Conservation (phyloP, 345 rosid genomes). For the Eucalyptus rudis region DNA sequence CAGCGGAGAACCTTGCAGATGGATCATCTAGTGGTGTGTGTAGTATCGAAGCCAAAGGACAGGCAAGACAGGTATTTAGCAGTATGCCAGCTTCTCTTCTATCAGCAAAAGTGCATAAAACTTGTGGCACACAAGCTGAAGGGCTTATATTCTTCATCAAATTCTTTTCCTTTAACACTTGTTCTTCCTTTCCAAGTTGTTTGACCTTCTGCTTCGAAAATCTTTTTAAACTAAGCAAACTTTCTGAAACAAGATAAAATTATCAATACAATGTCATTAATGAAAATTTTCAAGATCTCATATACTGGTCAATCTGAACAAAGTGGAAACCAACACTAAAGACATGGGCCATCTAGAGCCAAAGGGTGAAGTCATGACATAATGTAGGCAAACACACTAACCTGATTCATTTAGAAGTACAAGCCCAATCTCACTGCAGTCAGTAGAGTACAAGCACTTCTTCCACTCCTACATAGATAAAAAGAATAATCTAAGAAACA, state of each 20-base stretch:
- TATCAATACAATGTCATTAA: not conserved
- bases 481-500: not conserved
- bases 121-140: slow-evolving; percentile 56
- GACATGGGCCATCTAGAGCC: not conserved
- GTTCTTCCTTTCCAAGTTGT: slow-evolving; percentile 73
- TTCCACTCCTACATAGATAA: slow-evolving; percentile 56
- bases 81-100: slow-evolving; percentile 53
- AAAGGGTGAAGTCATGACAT: not conserved
- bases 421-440: slow-evolving; percentile 84
- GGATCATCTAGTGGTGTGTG: slow-evolving; percentile 61
- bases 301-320: not conserved
- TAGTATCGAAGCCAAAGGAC: slow-evolving; percentile 75
- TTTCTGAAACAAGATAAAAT: slow-evolving; percentile 13
- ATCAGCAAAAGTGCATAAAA: slow-evolving; percentile 66
- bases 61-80: slow-evolving; percentile 58
- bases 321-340: not conserved
- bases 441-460: slow-evolving; percentile 61
- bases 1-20: slow-evolving; percentile 64
- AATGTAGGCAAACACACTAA: slow-evolving; percentile 2
- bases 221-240: slow-evolving; percentile 67
- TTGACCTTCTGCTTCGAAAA: slow-evolving; percentile 74
- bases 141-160: slow-evolving; percentile 52
- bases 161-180: slow-evolving; percentile 70
- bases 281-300: not conserved
- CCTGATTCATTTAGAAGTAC: slow-evolving; percentile 58